A percentile compares a stretch with the other conserved stretches of the same genome.
These are phyloP conservation scores for Monotropa hypopitys DNA, from an alignment of 179 eudicot genomes.

Conservation along the genomic window DNA sequence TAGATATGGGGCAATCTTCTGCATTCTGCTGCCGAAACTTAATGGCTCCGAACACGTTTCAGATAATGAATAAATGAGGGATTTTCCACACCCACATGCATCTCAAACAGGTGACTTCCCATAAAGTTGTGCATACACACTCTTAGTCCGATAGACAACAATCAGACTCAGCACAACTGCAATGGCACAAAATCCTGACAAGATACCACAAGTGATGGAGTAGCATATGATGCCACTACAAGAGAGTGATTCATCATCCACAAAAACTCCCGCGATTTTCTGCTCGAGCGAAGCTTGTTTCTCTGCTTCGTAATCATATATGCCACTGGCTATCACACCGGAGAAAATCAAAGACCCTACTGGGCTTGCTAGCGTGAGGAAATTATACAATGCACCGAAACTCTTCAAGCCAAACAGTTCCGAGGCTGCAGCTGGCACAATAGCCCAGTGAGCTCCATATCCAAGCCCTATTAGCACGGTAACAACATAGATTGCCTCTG, in stretches of 20 bases:
- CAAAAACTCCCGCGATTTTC: not conserved
- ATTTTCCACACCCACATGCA: not conserved
- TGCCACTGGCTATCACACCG: constrained; percentile 44
- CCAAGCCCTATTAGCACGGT: constrained; percentile 29
- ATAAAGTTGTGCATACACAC: constrained; percentile 46
- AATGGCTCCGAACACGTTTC: not conserved
- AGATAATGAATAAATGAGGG: not conserved
- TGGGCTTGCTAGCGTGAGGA: constrained; percentile 37
- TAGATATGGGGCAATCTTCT: not conserved
- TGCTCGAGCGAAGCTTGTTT: constrained; percentile 21
- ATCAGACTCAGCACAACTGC: constrained; percentile 34
- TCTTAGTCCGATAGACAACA: constrained; percentile 43
- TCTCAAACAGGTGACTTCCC: constrained; percentile 14
- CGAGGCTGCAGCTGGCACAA: constrained; percentile 45
- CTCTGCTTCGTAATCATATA: constrained; percentile 53
- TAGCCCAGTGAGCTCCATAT: constrained; percentile 54
- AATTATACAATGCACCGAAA: constrained; percentile 45
- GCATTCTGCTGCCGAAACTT: not conserved
- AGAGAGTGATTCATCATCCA: constrained; percentile 21
- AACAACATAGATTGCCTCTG: constrained; percentile 23
- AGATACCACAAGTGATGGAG: constrained; percentile 41
- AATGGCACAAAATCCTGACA: constrained; percentile 37
- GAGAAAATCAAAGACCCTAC: constrained; percentile 50
- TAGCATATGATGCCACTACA: constrained; percentile 49
- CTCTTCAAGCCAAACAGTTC: constrained; percentile 51